Evolutionary conservation across 2,329 filamentous ascomycete species (phyloP).

Genomic region (Epichloe gansuensis): DNA sequence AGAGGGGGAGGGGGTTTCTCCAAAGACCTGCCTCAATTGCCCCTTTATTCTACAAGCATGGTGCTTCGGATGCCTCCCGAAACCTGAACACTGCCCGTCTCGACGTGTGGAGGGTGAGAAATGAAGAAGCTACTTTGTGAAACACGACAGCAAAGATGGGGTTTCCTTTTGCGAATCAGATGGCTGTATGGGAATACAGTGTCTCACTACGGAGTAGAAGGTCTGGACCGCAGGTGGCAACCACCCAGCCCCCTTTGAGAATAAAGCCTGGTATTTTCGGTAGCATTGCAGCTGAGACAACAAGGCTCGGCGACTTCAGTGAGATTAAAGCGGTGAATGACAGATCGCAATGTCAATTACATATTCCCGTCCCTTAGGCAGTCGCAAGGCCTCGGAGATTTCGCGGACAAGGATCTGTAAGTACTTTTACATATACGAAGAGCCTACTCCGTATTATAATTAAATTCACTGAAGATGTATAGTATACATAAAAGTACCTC

Average conservation of each 20-base stretch:
- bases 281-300: not conserved
- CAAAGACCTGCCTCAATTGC: no score
- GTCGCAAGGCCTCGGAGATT: no score
- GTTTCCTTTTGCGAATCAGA: not conserved
- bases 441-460: no score
- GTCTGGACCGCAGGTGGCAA: not conserved
- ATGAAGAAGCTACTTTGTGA: not conserved
- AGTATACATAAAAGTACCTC: no score
- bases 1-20: no score
- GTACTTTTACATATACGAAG: no score
- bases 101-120: no score
- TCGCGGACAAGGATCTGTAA: no score
- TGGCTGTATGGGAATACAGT: not conserved
- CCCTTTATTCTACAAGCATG: not conserved
- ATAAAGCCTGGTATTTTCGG: not conserved
- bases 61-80: not conserved
- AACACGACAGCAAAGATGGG: not conserved
- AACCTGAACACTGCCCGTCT: not conserved
- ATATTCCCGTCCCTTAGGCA: no score
- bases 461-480: no score
- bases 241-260: not conserved
- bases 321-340: not conserved
- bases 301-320: not conserved
- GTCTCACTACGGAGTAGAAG: not conserved
- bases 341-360: no score